Base-by-base conservation (phyloP, 176 grass and related monocot species). In the Ampelocalamus luodianensis region DNA sequence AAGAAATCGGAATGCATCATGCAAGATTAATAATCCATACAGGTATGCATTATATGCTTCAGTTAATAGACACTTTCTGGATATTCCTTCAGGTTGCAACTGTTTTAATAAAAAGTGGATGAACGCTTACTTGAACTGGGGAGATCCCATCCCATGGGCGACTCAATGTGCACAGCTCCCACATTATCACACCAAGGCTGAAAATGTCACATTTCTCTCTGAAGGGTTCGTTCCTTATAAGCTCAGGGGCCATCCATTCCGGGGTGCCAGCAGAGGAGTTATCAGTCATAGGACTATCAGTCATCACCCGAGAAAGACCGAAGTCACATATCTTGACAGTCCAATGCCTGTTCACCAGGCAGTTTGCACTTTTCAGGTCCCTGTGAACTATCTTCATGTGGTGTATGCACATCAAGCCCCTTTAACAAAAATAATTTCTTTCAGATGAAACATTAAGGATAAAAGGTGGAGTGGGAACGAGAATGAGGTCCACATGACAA, bases 221-320 rank as follows among this genome's bases (percentile, higher is more conserved):
- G 83, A 96, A 99, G 63, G 93, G 93, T 79, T 96, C 97, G 39
- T 90, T 99, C 71, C 91, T 87, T 55, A 99, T 96, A 71, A 99
- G 91, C 83, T 99, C 97, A 80, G 97, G 97, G 55, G 97, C 97
- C 97, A 99, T 99, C 97, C 97, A 99, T 81, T 99, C 97, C 7
- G 97, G 97, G 23, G 97, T 99, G 68, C 97, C 97, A 56, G 91
- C 97, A 84, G 97, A 96, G 42, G 92, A 99, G 82, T 90, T 94
- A 85, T 94, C 97, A 42, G 86, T 92, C 89, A 99, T 83, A 45
- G 93, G 92, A 66, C 88, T 88, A 72, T 90, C 75, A 48, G 85
- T 86, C 67, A 94, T 89, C 56, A 92, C 90, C 53, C 88, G 89
- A 78, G 97, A 99, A 83, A 99, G 93, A 67, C 97, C 97, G 18